These are phyloP conservation scores for Rhodotorula sp. DNA, from an alignment of 1,284 basidiomycete genomes.

Conservation along the genomic window DNA sequence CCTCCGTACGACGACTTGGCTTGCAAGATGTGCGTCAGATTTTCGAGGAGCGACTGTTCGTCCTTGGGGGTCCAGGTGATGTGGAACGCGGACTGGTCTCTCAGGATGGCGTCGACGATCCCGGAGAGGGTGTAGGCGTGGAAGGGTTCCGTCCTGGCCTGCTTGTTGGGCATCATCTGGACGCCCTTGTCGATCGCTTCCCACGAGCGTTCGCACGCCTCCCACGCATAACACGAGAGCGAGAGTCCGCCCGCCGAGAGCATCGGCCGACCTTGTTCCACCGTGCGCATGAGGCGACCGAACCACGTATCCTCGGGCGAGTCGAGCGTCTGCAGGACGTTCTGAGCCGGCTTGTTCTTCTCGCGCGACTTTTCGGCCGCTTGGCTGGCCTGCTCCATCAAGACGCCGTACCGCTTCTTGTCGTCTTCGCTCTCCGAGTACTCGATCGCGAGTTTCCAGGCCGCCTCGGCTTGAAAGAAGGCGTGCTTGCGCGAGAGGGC, in stretches of 20 bases:
- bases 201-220: neutral
- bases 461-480: neutral
- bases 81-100: neutral
- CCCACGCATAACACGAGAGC: neutral
- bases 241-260: neutral
- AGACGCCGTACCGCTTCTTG: neutral
- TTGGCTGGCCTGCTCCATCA: neutral
- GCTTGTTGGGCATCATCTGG: neutral
- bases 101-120: slow-evolving; percentile 2
- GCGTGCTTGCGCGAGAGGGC: neutral
- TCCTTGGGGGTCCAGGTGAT: neutral
- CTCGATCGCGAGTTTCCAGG: slow-evolving; percentile 5
- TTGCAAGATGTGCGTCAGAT: neutral
- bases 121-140: neutral
- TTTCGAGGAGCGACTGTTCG: neutral
- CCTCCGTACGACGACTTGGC: neutral
- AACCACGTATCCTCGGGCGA: neutral
- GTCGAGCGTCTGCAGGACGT: neutral
- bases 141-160: neutral
- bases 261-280: no score
- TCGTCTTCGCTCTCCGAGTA: neutral
- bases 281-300: neutral
- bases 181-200: neutral
- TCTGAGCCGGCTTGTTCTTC: neutral
- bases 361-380: neutral